These are phyloP conservation scores for Abrus pulchellus DNA, from an alignment of 306 rosid genomes.

Conservation along the genomic window DNA sequence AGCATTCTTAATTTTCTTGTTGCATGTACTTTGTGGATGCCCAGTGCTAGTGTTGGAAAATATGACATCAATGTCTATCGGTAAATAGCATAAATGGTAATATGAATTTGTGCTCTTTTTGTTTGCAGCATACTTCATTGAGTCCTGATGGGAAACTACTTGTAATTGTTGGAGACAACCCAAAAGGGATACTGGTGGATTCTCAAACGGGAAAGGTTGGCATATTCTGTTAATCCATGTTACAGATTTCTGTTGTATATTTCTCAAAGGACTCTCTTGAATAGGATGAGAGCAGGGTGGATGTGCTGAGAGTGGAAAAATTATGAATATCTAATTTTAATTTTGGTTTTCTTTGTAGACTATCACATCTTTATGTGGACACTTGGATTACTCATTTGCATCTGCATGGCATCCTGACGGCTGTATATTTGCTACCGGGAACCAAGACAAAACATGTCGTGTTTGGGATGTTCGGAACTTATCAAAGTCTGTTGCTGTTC, in stretches of 20 bases:
- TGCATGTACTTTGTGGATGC: not conserved
- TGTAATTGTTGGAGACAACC: slow-evolving; percentile 86
- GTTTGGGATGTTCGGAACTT: slow-evolving; percentile 87
- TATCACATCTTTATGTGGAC: slow-evolving; percentile 65
- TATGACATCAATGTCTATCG: not conserved
- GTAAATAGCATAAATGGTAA: not conserved
- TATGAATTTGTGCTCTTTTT: slow-evolving; percentile 29
- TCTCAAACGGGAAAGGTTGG: slow-evolving; percentile 94
- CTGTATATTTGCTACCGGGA: slow-evolving; percentile 80
- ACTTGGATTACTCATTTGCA: slow-evolving; percentile 90
- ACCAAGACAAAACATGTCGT: slow-evolving; percentile 91
- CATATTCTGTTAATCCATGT: slow-evolving; percentile 17
- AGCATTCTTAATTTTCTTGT: slow-evolving; percentile 1
- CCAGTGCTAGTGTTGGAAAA: not conserved
- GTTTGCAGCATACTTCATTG: slow-evolving; percentile 81
- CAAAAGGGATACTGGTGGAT: slow-evolving; percentile 81
- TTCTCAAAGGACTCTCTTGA: slow-evolving; percentile 15
- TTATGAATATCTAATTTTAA: slow-evolving; percentile 41
- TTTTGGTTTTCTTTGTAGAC: slow-evolving; percentile 63
- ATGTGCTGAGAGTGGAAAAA: not conserved
- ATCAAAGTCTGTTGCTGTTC: slow-evolving; percentile 81
- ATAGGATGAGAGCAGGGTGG: not conserved
- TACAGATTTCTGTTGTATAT: slow-evolving; percentile 24
- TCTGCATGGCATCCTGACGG: slow-evolving; percentile 95
- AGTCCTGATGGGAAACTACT: slow-evolving; percentile 83